These are phyloP conservation scores for Dipteronia dyeriana DNA, from an alignment of 345 rosid species.

Conservation along the genomic window DNA sequence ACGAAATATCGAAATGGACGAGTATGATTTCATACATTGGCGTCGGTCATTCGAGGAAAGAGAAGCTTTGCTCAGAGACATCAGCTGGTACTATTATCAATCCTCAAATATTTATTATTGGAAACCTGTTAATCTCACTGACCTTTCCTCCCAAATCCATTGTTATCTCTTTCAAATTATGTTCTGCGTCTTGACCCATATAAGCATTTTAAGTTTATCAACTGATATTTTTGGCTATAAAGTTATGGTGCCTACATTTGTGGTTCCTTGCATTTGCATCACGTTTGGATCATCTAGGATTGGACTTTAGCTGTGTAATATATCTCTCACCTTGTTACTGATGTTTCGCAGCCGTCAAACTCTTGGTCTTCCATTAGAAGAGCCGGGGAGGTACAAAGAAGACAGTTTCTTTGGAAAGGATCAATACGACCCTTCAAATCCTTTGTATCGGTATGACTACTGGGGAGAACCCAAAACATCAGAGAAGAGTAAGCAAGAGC, in stretches of 20 bases:
- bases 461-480: conserved; percentile 97
- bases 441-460: conserved; percentile 79
- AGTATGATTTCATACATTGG: conserved; percentile 85
- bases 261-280: not conserved
- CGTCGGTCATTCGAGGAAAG: conserved; percentile 90
- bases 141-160: not conserved
- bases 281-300: not conserved
- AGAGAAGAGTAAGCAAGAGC: conserved; percentile 73
- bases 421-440: conserved; percentile 81
- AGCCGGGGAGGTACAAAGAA: conserved; percentile 89
- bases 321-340: not conserved
- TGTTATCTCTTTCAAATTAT: not conserved
- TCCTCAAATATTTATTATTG: not conserved
- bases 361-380: conserved; percentile 87
- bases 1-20: conserved; percentile 91
- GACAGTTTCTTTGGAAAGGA: conserved; percentile 80
- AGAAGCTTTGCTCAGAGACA: conserved; percentile 92
- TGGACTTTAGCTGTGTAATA: not conserved
- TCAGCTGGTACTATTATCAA: conserved; percentile 63
- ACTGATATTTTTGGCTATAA: not conserved
- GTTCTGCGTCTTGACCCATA: not conserved
- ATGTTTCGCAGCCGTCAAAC: conserved; percentile 66
- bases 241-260: not conserved
- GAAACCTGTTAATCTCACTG: not conserved
- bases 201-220: not conserved